Conservation (phyloP, 2,329 filamentous ascomycete genomes). For the Cladosporium sp. region DNA sequence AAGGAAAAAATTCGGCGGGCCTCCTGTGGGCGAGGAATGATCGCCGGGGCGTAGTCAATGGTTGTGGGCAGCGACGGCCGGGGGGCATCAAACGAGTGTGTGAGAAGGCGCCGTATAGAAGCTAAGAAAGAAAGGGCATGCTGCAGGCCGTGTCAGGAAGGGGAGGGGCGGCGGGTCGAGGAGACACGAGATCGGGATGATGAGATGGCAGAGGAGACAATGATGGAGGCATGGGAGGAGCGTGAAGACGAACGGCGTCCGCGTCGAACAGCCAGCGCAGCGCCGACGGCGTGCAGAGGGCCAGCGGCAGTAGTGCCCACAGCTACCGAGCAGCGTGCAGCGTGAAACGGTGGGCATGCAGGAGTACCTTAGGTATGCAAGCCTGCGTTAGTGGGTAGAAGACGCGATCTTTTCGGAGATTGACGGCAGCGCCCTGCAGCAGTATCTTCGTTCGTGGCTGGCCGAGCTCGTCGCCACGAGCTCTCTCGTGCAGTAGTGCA, state of each 20-base stretch:
- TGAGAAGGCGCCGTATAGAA: conserved; percentile 31
- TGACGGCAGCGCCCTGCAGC: conserved; percentile 9
- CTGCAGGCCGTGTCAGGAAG: conserved; percentile 26
- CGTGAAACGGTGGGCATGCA: conserved; percentile 14
- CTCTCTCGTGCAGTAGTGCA: conserved; percentile 11
- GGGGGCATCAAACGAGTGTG: conserved; percentile 33
- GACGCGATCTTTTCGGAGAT: conserved; percentile 16
- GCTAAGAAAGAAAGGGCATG: conserved; percentile 31
- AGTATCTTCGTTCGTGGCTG: neutral
- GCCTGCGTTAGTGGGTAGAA: conserved; percentile 7
- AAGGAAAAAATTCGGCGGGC: conserved; percentile 29
- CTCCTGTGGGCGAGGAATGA: conserved; percentile 7
- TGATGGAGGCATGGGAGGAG: conserved; percentile 5
- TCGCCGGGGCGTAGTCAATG: conserved; percentile 7
- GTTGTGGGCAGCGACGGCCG: neutral
- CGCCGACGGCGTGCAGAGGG: conserved; percentile 8
- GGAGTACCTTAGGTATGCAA: conserved; percentile 14
- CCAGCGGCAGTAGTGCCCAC: conserved; percentile 16
- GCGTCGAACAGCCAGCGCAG: conserved; percentile 4
- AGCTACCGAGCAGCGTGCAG: conserved; percentile 12
- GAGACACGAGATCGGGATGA: neutral
- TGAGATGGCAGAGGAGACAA: neutral
- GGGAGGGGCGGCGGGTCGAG: conserved; percentile 13
- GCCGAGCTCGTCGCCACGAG: neutral
- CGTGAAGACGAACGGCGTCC: conserved; percentile 4